Conservation (phyloP, 1,284 basidiomycete genomes). For the Naganishia albida region DNA sequence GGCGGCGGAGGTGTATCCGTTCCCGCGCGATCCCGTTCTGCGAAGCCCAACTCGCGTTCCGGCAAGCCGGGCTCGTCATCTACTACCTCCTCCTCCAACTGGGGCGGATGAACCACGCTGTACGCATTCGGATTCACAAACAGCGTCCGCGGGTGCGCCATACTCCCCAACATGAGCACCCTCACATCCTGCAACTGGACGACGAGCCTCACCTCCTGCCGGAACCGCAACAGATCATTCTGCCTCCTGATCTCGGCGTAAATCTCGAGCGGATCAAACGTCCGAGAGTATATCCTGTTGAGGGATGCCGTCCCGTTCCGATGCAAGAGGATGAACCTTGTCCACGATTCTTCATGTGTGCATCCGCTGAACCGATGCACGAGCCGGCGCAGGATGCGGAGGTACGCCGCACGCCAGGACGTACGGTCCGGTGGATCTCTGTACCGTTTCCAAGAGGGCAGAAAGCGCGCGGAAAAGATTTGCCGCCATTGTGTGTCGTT, state of each 20-base stretch:
- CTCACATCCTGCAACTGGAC: slow-evolving; percentile 48
- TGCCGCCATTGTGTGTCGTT: slow-evolving; percentile 45
- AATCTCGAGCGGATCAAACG: slow-evolving; percentile 49
- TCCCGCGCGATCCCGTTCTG: background rate
- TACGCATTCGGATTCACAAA: slow-evolving; percentile 51
- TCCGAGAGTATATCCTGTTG: slow-evolving; percentile 49
- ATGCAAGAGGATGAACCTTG: slow-evolving; percentile 49
- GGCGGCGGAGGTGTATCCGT: background rate
- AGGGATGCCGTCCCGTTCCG: slow-evolving; percentile 47
- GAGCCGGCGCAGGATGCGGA: slow-evolving; percentile 43
- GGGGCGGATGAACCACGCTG: slow-evolving; percentile 47
- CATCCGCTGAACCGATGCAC: slow-evolving; percentile 47
- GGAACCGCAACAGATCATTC: slow-evolving; percentile 5
- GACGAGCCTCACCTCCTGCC: slow-evolving; percentile 37
- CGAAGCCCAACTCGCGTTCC: background rate
- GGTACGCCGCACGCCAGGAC: slow-evolving; percentile 45
- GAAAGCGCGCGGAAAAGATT: slow-evolving; percentile 46
- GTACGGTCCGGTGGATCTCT: slow-evolving; percentile 40
- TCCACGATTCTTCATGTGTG: slow-evolving; percentile 50
- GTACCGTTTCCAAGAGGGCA: slow-evolving; percentile 47
- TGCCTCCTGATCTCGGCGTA: slow-evolving; percentile 47
- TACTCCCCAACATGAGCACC: slow-evolving; percentile 47
- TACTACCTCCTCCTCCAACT: slow-evolving; percentile 11
- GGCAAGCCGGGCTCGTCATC: slow-evolving; percentile 1
- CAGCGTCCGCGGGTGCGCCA: slow-evolving; percentile 38